Conservation (phyloP, 176 grass and related monocot species). For the Musa schizocarpa region DNA sequence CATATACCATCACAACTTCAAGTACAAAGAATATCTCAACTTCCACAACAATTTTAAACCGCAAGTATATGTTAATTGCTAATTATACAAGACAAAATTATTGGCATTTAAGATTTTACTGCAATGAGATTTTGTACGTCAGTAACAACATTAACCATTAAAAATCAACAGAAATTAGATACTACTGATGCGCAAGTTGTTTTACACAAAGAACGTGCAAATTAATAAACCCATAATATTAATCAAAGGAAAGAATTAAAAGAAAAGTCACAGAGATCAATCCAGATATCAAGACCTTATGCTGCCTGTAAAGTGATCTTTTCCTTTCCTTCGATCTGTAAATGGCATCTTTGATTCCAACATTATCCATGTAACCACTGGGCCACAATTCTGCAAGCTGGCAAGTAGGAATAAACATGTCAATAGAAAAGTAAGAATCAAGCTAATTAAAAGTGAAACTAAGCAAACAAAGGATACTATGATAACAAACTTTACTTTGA, state of each 20-base stretch:
- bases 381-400: slow-evolving; percentile 97
- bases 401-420: slow-evolving; percentile 5
- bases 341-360: slow-evolving; percentile 97
- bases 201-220: neutral
- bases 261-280: neutral
- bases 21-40: no score
- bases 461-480: neutral
- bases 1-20: no score
- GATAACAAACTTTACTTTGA: no score
- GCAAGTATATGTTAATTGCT: no score
- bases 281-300: slow-evolving; percentile 49
- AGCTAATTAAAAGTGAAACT: neutral
- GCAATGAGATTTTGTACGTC: neutral
- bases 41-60: no score
- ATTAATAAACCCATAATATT: neutral
- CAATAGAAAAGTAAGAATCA: slow-evolving; percentile 8
- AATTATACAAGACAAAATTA: no score
- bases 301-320: slow-evolving; percentile 44
- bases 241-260: slow-evolving; percentile 4
- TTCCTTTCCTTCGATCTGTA: slow-evolving; percentile 76
- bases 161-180: no score
- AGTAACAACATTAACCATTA: no score
- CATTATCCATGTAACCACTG: slow-evolving; percentile 88
- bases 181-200: no score
- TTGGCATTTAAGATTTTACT: neutral